Conservation (phyloP, 2,329 filamentous ascomycete genomes). For the Monilinia aucupariae region DNA sequence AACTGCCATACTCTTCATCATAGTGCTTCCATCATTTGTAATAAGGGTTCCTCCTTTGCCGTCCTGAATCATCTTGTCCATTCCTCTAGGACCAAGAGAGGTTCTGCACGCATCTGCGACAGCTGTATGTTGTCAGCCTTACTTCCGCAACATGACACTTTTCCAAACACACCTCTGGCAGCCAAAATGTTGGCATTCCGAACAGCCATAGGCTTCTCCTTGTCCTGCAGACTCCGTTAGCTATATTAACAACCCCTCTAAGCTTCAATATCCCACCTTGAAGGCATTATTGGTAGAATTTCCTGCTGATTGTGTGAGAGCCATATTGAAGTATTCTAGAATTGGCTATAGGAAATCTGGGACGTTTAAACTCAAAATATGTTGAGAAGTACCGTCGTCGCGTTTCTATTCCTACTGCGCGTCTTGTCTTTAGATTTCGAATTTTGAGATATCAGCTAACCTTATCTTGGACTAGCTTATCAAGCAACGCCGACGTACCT, state of each 20-base stretch:
- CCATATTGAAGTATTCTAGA: constrained; percentile 41
- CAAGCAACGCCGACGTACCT: constrained; percentile 17
- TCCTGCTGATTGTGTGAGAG: constrained; percentile 34
- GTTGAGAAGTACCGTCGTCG: constrained; percentile 19
- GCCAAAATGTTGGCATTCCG: constrained; percentile 95
- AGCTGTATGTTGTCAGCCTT: constrained; percentile 48
- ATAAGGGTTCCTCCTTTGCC: constrained; percentile 82
- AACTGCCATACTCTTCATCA: constrained; percentile 98
- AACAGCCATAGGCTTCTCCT: constrained; percentile 98
- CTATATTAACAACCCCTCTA: constrained; percentile 21
- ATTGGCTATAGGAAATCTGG: constrained; percentile 17
- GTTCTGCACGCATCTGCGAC: constrained; percentile 97
- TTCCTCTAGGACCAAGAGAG: constrained; percentile 51
- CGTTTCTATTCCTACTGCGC: constrained; percentile 16
- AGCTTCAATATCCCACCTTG: constrained; percentile 39
- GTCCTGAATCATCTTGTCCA: constrained; percentile 61
- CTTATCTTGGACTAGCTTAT: constrained; percentile 17
- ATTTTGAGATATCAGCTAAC: constrained; percentile 15
- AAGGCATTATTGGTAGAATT: constrained; percentile 59
- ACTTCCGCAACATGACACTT: constrained; percentile 18
- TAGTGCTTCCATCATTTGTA: constrained; percentile 98
- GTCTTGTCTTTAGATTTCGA: constrained; percentile 15
- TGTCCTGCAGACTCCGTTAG: constrained; percentile 48
- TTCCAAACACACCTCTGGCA: constrained; percentile 66
- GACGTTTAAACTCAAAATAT: constrained; percentile 11